phyloP scores from a whole-genome alignment of 148 eudicot genomes.

The Persicaria maculosa region DNA sequence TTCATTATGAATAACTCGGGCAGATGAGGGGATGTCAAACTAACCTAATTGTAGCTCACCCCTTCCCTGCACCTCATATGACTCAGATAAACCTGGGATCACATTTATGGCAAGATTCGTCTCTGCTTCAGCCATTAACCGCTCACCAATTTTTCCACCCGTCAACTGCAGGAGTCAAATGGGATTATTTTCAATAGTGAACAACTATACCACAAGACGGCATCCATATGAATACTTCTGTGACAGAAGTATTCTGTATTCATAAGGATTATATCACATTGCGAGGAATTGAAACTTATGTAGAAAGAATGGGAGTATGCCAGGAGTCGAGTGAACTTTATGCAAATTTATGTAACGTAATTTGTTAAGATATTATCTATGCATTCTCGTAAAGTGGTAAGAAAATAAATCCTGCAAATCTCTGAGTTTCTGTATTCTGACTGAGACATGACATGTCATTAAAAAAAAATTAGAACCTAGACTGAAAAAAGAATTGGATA shows the following conservation, averaged over 20 bases:
- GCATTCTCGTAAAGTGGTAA: background rate
- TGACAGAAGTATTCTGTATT: background rate
- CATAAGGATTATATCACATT: background rate
- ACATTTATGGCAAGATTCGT: conserved; percentile 98
- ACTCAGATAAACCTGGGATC: conserved; percentile 77
- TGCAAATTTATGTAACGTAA: background rate
- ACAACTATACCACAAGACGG: background rate
- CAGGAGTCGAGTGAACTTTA: too few species aligned
- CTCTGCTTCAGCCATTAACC: conserved; percentile 93
- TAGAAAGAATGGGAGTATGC: too few species aligned
- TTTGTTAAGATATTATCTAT: background rate
- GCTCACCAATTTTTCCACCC: conserved; percentile 96
- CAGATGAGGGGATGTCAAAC: conserved; percentile 10
- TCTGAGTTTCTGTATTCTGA: background rate
- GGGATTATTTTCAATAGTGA: background rate
- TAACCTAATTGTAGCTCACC: conserved; percentile 98
- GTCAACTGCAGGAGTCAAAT: conserved; percentile 52
- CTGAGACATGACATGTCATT: background rate
- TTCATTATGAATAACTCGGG: background rate
- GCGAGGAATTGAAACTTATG: background rate
- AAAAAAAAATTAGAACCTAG: background rate
- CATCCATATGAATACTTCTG: too few species aligned
- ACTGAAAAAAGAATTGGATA: background rate
- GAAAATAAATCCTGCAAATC: background rate
- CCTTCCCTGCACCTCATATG: conserved; percentile 97